Conservation (phyloP, 2,329 filamentous ascomycete genomes). For the Tolypocladium pustulatum region DNA sequence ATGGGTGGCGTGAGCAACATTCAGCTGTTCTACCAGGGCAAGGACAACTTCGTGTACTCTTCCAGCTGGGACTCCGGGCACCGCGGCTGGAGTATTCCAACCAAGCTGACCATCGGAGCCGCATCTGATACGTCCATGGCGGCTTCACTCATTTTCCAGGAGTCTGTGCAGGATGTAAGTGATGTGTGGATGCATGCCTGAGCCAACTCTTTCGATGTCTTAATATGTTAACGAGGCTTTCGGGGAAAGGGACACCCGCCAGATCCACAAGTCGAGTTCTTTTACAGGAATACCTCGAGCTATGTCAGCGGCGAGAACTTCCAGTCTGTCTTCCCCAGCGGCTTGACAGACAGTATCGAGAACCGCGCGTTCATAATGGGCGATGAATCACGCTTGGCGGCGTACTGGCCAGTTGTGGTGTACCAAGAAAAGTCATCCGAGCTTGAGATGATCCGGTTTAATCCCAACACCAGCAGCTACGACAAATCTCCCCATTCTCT, state of each 20-base stretch:
- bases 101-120: neutral
- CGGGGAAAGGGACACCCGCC: neutral
- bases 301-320: neutral
- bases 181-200: neutral
- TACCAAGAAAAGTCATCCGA: neutral
- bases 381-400: neutral
- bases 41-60: neutral
- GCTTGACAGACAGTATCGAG: neutral
- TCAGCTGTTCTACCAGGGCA: neutral
- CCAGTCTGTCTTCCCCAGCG: neutral
- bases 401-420: neutral
- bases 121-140: neutral
- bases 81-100: neutral
- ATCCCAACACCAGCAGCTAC: neutral
- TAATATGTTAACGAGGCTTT: neutral
- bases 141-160: neutral
- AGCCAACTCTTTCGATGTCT: neutral
- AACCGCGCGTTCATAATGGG: neutral
- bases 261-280: neutral
- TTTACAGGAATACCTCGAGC: neutral
- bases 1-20: neutral
- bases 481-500: neutral
- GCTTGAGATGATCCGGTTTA: neutral
- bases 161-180: neutral
- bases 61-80: neutral